Percentiles rank a stretch among this genome's conserved stretches.
These are phyloP conservation scores for Fonsecaea multimorphosa DNA, from an alignment of 2,329 filamentous ascomycete genomes.

Conservation along the genomic window DNA sequence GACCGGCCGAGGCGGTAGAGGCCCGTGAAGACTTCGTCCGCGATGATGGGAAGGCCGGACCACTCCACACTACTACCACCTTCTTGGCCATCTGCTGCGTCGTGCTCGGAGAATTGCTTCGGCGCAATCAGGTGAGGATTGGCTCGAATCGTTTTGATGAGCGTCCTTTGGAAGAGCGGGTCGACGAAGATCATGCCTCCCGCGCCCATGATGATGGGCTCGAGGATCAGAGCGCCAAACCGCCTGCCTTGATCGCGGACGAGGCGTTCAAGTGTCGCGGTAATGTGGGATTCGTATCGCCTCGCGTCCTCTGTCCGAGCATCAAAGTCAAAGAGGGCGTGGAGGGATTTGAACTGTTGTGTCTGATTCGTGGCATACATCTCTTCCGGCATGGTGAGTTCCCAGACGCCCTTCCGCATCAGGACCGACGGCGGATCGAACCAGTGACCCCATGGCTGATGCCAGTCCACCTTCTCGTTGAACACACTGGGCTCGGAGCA, in stretches of 20 bases:
- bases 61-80: conserved; percentile 52
- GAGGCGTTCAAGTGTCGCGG: conserved; percentile 59
- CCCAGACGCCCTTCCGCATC: conserved; percentile 70
- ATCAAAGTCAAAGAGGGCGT: conserved; percentile 66
- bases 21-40: conserved; percentile 88
- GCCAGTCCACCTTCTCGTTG: conserved; percentile 88
- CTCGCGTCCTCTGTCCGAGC: conserved; percentile 55
- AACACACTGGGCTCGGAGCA: conserved; percentile 76
- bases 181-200: conserved; percentile 86
- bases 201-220: conserved; percentile 79
- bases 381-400: conserved; percentile 31
- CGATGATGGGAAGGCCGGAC: conserved; percentile 77
- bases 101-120: not conserved
- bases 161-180: conserved; percentile 76
- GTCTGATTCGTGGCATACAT: conserved; percentile 33
- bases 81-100: not conserved
- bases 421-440: conserved; percentile 77
- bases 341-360: conserved; percentile 56
- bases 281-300: conserved; percentile 68
- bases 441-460: conserved; percentile 78
- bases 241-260: conserved; percentile 63
- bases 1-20: conserved; percentile 79
- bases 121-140: conserved; percentile 61
- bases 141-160: conserved; percentile 70
- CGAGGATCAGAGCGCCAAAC: conserved; percentile 79